A percentile compares a stretch with the other conserved stretches of the same genome.
These are phyloP conservation scores for Termitomyces sp. DNA, from an alignment of 768 basidiomycete genomes.

Conservation along the genomic window DNA sequence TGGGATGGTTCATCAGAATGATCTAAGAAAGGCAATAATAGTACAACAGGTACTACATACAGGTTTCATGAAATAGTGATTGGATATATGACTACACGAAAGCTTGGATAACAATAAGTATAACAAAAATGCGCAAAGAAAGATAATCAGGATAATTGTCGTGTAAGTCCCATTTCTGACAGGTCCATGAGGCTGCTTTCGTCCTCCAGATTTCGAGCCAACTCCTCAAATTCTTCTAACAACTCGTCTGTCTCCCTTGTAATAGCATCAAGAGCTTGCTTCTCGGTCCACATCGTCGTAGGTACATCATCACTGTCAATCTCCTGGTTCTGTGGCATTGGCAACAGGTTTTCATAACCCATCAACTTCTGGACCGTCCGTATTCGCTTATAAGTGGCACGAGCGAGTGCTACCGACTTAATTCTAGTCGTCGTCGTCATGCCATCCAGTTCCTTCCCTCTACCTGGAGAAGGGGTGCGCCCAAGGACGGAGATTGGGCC, in stretches of 20 bases:
- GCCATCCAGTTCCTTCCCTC: conserved; percentile 16
- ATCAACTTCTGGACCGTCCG: conserved; percentile 56
- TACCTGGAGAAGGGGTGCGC: conserved; percentile 24
- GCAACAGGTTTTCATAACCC: conserved; percentile 58
- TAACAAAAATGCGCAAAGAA: background rate
- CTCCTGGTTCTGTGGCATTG: conserved; percentile 30
- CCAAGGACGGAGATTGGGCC: conserved; percentile 44
- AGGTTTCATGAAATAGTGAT: conserved; percentile 6
- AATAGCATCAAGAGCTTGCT: conserved; percentile 47
- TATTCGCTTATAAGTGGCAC: conserved; percentile 55
- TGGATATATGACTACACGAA: background rate
- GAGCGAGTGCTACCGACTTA: conserved; percentile 46
- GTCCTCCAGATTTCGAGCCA: conserved; percentile 21
- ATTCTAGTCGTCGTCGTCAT: conserved; percentile 38
- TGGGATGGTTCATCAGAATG: background rate
- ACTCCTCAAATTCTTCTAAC: conserved; percentile 53
- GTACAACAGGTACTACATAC: conserved; percentile 8
- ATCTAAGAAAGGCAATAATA: conserved; percentile 1
- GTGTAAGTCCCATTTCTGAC: conserved; percentile 2
- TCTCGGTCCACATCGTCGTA: conserved; percentile 47
- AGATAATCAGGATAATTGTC: background rate
- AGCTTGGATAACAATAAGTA: conserved; percentile 1
- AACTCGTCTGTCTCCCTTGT: conserved; percentile 51
- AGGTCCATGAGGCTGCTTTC: conserved; percentile 25
- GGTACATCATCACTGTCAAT: conserved; percentile 27